Conservation (phyloP, 495 filamentous ascomycete genomes). For the Sordaria brevicollis region DNA sequence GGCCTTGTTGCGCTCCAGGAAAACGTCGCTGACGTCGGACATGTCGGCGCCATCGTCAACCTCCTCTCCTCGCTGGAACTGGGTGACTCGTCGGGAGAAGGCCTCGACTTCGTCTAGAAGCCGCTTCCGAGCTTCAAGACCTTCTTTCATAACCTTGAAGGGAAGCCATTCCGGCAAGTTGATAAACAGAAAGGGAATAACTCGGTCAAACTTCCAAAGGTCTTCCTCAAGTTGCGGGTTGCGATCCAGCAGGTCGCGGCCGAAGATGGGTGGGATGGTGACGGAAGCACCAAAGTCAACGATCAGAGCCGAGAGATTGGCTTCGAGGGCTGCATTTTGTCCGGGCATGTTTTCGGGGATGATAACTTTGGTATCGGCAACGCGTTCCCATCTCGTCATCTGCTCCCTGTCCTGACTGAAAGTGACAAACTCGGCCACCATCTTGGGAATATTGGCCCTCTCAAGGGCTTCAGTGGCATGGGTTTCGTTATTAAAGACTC, state of each 20-base stretch:
- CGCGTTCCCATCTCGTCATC: slow-evolving; percentile 1
- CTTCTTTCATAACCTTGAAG: slow-evolving; percentile 8
- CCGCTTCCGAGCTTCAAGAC: slow-evolving; percentile 1
- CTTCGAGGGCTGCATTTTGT: neutral
- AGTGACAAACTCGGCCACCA: neutral
- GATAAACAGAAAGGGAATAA: slow-evolving; percentile 9
- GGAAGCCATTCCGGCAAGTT: slow-evolving; percentile 9
- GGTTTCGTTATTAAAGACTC: slow-evolving; percentile 2
- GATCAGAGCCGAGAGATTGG: neutral
- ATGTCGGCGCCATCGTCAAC: slow-evolving; percentile 4
- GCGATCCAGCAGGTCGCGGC: slow-evolving; percentile 1
- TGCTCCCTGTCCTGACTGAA: neutral
- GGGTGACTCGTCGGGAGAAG: slow-evolving; percentile 1
- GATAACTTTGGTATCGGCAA: neutral
- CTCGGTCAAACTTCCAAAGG: slow-evolving; percentile 11
- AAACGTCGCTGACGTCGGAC: slow-evolving; percentile 3
- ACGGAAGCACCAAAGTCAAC: slow-evolving; percentile 2
- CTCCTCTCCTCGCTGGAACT: neutral
- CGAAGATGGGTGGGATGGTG: slow-evolving; percentile 5
- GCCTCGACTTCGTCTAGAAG: neutral
- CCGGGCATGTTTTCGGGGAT: neutral
- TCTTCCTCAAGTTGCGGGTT: slow-evolving; percentile 2
- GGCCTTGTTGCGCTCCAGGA: neutral
- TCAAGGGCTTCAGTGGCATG: neutral
- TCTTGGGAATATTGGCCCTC: neutral